Base-by-base conservation (phyloP, 225 moss, liverwort and hornwort genomes). In the Physcomitrium patens region DNA sequence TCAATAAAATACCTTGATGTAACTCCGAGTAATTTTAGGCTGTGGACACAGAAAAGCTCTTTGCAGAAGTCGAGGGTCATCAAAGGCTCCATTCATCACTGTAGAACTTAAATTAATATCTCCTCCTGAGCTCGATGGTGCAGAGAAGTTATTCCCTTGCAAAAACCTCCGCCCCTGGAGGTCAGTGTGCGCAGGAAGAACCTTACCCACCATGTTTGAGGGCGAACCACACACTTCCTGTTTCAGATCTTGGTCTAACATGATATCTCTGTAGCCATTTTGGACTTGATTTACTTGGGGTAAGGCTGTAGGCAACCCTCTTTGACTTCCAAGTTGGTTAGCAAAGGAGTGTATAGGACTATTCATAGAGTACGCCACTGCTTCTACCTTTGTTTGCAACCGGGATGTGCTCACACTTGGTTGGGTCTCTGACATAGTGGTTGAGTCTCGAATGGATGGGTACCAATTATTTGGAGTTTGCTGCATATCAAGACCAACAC, bases 11-110 rank as follows among this genome's bases (percentile, higher is more conserved):
- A 94, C 94, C 91, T 95, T 95, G 52, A 82, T 95, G 76, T 73
- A 95, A 62, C 92, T 95, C 62, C 95, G 84, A 37, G 75, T 67
- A 44, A 89, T 80, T 73, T 88, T 87, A 1, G 89, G 86, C 47
- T 87, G 86, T 1, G 91, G 82, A 24, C 80, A 76, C 75, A 85
- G 72, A 9, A 85, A 75, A 46, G 77, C 57, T 70, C 81, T 70
- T 71, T 82, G 87, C 18, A 84, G 47, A 71, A 87, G 81, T 8
- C 76, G 81, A 67, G 81, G 63, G 52, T 87, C 81, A 59, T 84
- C 84, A 63, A 79, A 67, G 28, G 31, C 70, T 53, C 47, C 82
- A 67, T 76, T 88, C 11, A 79, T 28, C 71, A 78, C 80, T 22
- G 85, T 70, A 58, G 65, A 65, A 43, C 75, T 80, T 3, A 77